phyloP scores from a whole-genome alignment of 2,329 filamentous ascomycete genomes.

The Trichoderma polysporum region DNA sequence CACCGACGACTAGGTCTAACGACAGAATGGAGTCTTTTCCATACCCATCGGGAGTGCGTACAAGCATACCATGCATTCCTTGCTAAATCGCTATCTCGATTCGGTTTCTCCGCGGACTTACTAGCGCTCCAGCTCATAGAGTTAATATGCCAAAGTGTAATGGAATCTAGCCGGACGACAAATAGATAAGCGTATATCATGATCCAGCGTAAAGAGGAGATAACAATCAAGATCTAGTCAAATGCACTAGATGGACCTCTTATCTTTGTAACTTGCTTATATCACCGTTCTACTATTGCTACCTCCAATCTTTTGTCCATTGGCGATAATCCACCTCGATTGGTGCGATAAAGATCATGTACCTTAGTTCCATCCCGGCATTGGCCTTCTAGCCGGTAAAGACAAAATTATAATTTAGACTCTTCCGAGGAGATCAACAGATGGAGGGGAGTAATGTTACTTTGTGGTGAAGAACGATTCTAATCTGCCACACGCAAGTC shows the following conservation, averaged over 20 bases:
- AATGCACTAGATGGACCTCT: not conserved
- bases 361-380: not conserved
- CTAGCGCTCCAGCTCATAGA: not conserved
- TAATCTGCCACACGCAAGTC: not conserved
- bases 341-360: not conserved
- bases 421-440: not conserved
- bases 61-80: not conserved
- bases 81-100: conserved; percentile 6
- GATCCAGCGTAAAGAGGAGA: not conserved
- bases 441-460: not conserved
- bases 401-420: not conserved
- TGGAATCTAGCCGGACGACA: not conserved
- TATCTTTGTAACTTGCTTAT: not conserved
- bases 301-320: not conserved
- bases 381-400: not conserved
- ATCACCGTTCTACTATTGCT: not conserved
- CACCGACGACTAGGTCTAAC: not conserved
- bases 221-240: not conserved
- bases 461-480: too few relatives aligned
- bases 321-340: not conserved
- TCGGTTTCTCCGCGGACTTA: conserved; percentile 7
- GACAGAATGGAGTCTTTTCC: not conserved
- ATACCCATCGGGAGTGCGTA: not conserved
- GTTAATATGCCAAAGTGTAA: not conserved
- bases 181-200: not conserved